Evolutionary conservation across 2,329 filamentous ascomycete genomes (phyloP).

Genomic region (Annulohypoxylon truncatum): DNA sequence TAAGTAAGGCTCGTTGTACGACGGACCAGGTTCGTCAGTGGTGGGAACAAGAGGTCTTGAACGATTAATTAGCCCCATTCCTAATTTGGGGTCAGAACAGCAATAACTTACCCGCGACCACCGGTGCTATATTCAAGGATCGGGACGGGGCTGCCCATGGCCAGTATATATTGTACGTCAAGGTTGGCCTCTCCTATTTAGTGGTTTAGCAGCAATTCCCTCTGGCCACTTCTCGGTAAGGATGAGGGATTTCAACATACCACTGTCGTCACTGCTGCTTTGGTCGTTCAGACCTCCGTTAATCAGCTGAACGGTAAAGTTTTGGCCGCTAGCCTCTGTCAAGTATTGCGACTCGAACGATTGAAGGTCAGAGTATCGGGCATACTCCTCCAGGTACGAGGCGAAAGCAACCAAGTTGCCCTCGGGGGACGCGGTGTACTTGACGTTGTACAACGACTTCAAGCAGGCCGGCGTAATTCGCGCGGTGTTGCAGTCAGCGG

Average conservation of each 20-base stretch:
- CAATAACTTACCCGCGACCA: constrained; percentile 57
- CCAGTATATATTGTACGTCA: constrained; percentile 70
- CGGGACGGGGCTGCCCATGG: constrained; percentile 64
- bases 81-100: constrained; percentile 54
- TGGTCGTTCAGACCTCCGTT: constrained; percentile 67
- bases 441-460: constrained; percentile 58
- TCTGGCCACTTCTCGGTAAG: constrained; percentile 2
- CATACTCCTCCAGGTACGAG: constrained; percentile 62
- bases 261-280: constrained; percentile 53
- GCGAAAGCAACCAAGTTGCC: constrained; percentile 72
- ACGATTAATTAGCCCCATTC: constrained; percentile 21
- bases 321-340: constrained; percentile 61
- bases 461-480: constrained; percentile 59
- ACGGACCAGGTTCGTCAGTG: constrained; percentile 60
- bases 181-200: constrained; percentile 68
- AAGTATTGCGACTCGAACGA: constrained; percentile 67
- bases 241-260: constrained; percentile 30
- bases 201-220: constrained; percentile 17
- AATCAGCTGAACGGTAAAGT: constrained; percentile 68
- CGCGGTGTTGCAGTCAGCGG: constrained; percentile 52
- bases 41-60: constrained; percentile 67
- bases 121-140: constrained; percentile 70
- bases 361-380: constrained; percentile 65
- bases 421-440: constrained; percentile 65
- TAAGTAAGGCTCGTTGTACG: constrained; percentile 77